phyloP scores from a whole-genome alignment of 1,284 basidiomycete species.

The Albatrellus sp. region DNA sequence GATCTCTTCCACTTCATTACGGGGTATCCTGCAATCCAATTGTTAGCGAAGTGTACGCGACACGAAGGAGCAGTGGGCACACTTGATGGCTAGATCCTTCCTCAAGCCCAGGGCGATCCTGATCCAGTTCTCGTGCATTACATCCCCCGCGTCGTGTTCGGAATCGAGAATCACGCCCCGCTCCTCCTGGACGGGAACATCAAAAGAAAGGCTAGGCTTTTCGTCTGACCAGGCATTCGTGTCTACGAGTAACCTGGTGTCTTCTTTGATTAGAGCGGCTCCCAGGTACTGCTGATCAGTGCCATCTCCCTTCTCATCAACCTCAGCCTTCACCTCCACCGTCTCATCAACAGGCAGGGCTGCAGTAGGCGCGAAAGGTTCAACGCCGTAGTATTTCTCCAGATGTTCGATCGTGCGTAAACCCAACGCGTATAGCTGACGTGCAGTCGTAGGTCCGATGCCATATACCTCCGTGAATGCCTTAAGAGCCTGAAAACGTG shows the following conservation, averaged over 20 bases:
- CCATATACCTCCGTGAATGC: constrained; percentile 58
- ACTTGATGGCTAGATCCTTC: constrained; percentile 34
- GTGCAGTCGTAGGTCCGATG: constrained; percentile 58
- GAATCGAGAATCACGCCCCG: constrained; percentile 7
- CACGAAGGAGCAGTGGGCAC: constrained; percentile 3
- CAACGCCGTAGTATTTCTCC: constrained; percentile 49
- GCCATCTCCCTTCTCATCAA: no score
- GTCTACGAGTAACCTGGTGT: no score
- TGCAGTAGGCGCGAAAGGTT: constrained; percentile 12
- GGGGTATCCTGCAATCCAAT: constrained; percentile 35
- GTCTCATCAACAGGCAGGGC: no score
- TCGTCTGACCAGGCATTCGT: no score
- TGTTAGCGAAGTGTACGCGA: neutral
- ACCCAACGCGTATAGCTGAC: constrained; percentile 46
- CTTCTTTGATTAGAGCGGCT: neutral
- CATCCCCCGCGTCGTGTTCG: neutral
- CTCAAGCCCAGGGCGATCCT: constrained; percentile 38
- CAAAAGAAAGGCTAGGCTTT: no score
- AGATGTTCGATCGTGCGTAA: constrained; percentile 51
- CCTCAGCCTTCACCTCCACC: no score
- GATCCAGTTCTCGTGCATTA: constrained; percentile 21
- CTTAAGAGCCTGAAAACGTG: constrained; percentile 43
- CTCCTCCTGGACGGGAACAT: neutral
- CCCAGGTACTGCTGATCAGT: neutral
- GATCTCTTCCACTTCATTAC: constrained; percentile 60